Conservation (phyloP, 2,329 filamentous ascomycete genomes). For the Diplodia scrobiculata region DNA sequence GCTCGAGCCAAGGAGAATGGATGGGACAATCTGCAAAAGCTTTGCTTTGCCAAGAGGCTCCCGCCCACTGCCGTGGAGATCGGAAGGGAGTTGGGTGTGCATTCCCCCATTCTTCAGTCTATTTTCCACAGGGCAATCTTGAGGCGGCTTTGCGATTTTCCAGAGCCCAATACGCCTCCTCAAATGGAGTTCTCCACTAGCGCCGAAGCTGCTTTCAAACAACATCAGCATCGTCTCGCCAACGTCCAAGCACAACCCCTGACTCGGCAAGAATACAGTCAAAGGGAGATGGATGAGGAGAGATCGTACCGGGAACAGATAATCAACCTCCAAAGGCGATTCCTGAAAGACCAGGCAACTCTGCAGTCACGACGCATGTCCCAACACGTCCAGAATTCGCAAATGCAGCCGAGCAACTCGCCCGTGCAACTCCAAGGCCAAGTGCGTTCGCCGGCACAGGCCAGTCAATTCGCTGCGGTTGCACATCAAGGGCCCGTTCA, state of each 20-base stretch:
- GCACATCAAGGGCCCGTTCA: background rate
- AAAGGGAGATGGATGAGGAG: background rate
- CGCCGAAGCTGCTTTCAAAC: background rate
- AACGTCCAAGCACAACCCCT: background rate
- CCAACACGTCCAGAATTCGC: background rate
- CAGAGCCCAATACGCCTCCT: background rate
- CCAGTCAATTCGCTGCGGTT: background rate
- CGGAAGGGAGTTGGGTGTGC: slow-evolving; percentile 50
- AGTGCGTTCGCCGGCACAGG: background rate
- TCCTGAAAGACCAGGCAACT: background rate
- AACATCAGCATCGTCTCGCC: background rate
- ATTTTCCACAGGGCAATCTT: slow-evolving; percentile 58
- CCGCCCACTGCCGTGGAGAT: slow-evolving; percentile 63
- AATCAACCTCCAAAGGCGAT: background rate
- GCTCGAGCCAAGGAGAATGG: slow-evolving; percentile 39
- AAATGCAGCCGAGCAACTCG: background rate
- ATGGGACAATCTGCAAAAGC: slow-evolving; percentile 30
- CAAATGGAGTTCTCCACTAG: background rate
- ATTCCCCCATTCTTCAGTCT: slow-evolving; percentile 56
- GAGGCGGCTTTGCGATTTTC: slow-evolving; percentile 46
- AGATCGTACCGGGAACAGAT: background rate
- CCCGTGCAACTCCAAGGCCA: background rate
- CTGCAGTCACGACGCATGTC: slow-evolving; percentile 5
- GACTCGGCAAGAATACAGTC: background rate
- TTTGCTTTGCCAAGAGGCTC: slow-evolving; percentile 41